phyloP scores from a whole-genome alignment of 768 basidiomycete species.

The Mrakia gelida region DNA sequence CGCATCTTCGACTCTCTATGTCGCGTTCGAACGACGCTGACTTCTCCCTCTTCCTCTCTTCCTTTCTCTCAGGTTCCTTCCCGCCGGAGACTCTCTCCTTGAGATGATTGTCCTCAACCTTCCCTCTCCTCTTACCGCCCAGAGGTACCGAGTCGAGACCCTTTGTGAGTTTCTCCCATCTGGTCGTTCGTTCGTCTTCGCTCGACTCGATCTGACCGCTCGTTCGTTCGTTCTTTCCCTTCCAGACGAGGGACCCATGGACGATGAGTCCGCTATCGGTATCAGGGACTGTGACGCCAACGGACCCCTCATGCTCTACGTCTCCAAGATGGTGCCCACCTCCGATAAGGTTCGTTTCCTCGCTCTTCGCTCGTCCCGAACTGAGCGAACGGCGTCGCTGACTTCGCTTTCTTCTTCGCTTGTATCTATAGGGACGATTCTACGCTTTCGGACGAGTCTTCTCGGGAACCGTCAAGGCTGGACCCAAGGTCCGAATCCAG shows the following conservation, averaged over 20 bases:
- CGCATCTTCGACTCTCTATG: too few relatives aligned
- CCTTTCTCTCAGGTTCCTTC: conserved; percentile 61
- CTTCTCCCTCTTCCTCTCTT: neutral
- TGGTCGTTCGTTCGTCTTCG: too few relatives aligned
- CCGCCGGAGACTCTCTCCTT: conserved; percentile 94
- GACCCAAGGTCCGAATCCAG: conserved; percentile 98
- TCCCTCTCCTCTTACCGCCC: conserved; percentile 93
- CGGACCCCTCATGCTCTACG: conserved; percentile 92
- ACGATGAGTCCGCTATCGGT: conserved; percentile 97
- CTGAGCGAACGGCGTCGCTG: too few relatives aligned
- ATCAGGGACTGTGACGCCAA: conserved; percentile 97
- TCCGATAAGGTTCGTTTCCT: conserved; percentile 65
- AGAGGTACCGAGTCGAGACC: conserved; percentile 98
- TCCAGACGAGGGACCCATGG: conserved; percentile 90
- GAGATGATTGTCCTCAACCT: conserved; percentile 99
- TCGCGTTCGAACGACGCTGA: neutral
- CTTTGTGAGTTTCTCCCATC: conserved; percentile 46
- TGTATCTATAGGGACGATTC: conserved; percentile 68
- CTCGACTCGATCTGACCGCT: too few relatives aligned
- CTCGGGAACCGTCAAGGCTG: conserved; percentile 93
- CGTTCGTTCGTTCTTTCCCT: conserved; percentile 40
- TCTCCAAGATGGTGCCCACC: conserved; percentile 99
- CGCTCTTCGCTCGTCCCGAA: too few relatives aligned
- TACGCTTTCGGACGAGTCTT: conserved; percentile 99
- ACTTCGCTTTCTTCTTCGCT: too few relatives aligned